A percentile compares a stretch with the other conserved stretches of the same genome.
Conservation (phyloP, 345 rosid species). For the Atalantia buxifolia region DNA sequence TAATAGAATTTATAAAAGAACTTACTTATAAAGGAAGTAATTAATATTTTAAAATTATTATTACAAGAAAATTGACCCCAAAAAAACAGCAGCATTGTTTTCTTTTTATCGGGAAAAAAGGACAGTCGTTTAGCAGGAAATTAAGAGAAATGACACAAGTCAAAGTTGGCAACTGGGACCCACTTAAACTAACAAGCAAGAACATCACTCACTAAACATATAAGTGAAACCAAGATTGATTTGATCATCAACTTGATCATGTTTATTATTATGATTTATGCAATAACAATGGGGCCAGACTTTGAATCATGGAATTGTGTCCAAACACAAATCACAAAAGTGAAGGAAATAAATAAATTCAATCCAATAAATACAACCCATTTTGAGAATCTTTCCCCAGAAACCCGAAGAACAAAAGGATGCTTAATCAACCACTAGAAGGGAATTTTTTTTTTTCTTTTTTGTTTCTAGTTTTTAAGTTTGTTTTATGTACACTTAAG, state of each 20-base stretch:
- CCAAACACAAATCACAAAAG: constrained; percentile 1
- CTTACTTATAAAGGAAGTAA: no score
- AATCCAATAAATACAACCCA: neutral
- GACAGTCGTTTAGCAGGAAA: neutral
- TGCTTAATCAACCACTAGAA: neutral
- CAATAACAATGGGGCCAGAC: neutral
- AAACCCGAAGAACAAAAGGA: constrained; percentile 18
- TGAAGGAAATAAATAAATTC: neutral
- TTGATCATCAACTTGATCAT: neutral
- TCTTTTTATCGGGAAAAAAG: neutral
- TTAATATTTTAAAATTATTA: neutral
- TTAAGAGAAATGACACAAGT: neutral
- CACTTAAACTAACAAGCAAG: constrained; percentile 14
- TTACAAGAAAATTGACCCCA: neutral
- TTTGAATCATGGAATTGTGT: constrained; percentile 10
- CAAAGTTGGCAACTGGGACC: constrained; percentile 21
- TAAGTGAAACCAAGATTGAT: neutral
- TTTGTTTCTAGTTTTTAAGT: neutral
- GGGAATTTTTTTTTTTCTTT: neutral
- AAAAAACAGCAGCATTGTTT: neutral
- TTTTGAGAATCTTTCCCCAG: neutral
- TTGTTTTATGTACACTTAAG: neutral
- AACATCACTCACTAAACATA: constrained; percentile 5
- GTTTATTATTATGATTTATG: constrained; percentile 5
- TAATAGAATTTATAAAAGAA: no score